Conservation (phyloP, 306 rosid genomes). For the Trifolium repens region DNA sequence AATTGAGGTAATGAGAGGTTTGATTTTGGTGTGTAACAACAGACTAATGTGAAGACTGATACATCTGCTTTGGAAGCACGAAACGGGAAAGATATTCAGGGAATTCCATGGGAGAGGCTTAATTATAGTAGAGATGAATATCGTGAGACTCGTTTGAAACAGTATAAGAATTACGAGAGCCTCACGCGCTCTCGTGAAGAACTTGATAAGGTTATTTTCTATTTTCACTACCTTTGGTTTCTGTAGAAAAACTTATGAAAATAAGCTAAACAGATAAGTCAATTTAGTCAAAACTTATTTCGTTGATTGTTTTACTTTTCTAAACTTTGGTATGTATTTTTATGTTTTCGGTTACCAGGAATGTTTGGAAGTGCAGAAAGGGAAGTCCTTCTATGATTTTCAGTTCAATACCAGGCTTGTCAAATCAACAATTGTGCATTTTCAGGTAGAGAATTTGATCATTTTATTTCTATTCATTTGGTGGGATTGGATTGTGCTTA, state of each 20-base stretch:
- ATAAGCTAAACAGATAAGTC: too few species aligned
- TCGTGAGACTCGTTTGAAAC: conserved; percentile 79
- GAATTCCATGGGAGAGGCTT: conserved; percentile 95
- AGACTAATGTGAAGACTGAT: conserved; percentile 70
- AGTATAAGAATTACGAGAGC: conserved; percentile 78
- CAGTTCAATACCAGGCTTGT: conserved; percentile 92
- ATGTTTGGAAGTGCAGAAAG: conserved; percentile 69
- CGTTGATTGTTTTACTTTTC: neutral
- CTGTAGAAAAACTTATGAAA: too few species aligned
- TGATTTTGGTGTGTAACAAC: conserved; percentile 7
- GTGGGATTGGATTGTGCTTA: conserved; percentile 1
- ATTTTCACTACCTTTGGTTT: neutral
- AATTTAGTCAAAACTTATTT: too few species aligned
- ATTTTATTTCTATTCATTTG: neutral
- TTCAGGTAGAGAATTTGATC: conserved; percentile 72
- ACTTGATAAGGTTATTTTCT: conserved; percentile 59
- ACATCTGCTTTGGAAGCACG: conserved; percentile 81
- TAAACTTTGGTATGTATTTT: neutral
- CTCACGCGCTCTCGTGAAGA: conserved; percentile 61
- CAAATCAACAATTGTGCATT: conserved; percentile 86
- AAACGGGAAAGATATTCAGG: conserved; percentile 91
- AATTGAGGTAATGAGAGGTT: neutral
- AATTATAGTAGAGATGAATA: conserved; percentile 69
- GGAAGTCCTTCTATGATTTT: conserved; percentile 78
- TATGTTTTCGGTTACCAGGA: conserved; percentile 51